Base-by-base conservation (phyloP, 2,329 filamentous ascomycete species). In the Fusarium ramigenum region DNA sequence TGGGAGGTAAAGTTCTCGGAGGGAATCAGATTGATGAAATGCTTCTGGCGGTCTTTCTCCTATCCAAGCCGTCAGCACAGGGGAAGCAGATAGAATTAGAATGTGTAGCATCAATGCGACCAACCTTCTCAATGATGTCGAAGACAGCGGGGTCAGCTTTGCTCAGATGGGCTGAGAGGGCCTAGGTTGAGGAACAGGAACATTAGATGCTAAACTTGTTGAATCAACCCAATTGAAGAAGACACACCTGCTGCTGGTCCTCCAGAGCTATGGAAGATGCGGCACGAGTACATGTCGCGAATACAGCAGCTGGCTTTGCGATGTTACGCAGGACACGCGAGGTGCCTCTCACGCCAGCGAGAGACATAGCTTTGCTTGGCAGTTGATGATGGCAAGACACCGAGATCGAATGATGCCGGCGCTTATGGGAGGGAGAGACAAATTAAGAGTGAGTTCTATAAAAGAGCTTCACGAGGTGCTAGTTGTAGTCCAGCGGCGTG, bases 1-100 rank as follows among this genome's bases (percentile, higher is more conserved):
- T 97, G 93, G 12, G 95, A 97, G 32, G 95, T 97, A 80, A 97
- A 97, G 85, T 97, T 97, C 85, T 97, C 95, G 11, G 95, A 97
- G 25, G 95, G 95, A 75, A 97, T 97, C 65, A 97, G 88, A 84
- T 98, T 98, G 86, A 99, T 97, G 80, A 98, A 99, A 83, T 98
- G 95, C 84, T 97, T 97, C 84, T 99, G 96, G 77, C 96, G 90
- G 76, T 89, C 89, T 90, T 98, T 98, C 87, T 99, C 96, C 94
- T 97, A 40, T 16, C 54, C 16, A 34, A 25, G 40, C 16, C 14
- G 32, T 72, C 40, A 69, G 58, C 39, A 60, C 46, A 30, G n/a
- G 21, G 19, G 14, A 9, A 21, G 19, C 23, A 36, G n/a, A 25
- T 16, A 16, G 8, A 21, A 25, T n/a, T 15, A 19, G 9, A 21